Conservation (phyloP, 805 yeast genomes). For the Priceomyces castillae region DNA sequence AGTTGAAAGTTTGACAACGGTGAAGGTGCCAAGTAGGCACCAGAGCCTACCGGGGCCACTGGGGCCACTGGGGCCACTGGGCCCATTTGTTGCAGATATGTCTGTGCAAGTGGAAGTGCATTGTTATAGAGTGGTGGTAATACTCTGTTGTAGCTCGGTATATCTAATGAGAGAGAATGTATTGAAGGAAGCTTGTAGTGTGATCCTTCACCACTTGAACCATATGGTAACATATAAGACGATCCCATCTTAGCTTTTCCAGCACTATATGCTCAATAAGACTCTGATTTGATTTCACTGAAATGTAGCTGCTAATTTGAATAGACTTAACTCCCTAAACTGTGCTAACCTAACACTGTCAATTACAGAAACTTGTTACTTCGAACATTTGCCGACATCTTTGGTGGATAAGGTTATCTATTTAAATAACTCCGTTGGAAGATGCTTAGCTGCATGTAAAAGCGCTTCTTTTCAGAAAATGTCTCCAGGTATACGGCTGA, state of each 20-base stretch:
- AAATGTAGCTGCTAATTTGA: too few species aligned
- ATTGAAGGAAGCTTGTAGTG: constrained; percentile 30
- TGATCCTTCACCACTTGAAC: constrained; percentile 2
- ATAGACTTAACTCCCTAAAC: neutral
- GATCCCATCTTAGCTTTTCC: constrained; percentile 6
- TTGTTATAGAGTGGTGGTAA: constrained; percentile 6
- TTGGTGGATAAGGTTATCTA: neutral
- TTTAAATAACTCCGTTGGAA: neutral
- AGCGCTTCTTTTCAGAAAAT: neutral
- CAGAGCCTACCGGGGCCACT: neutral
- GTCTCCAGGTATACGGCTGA: constrained; percentile 1
- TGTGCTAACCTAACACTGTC: too few species aligned
- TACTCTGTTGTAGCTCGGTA: constrained; percentile 17
- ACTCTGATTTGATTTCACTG: too few species aligned
- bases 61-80: neutral
- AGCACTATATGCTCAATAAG: neutral
- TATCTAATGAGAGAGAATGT: constrained; percentile 32
- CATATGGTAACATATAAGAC: constrained; percentile 6
- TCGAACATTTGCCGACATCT: too few species aligned
- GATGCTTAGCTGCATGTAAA: neutral
- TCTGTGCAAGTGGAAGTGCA: constrained; percentile 2
- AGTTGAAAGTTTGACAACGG: neutral
- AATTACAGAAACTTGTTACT: too few species aligned
- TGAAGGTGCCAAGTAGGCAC: constrained; percentile 6
- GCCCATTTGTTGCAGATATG: neutral